Conservation (phyloP, 208 protist genomes). For the Acanthamoeba rhysodes region DNA sequence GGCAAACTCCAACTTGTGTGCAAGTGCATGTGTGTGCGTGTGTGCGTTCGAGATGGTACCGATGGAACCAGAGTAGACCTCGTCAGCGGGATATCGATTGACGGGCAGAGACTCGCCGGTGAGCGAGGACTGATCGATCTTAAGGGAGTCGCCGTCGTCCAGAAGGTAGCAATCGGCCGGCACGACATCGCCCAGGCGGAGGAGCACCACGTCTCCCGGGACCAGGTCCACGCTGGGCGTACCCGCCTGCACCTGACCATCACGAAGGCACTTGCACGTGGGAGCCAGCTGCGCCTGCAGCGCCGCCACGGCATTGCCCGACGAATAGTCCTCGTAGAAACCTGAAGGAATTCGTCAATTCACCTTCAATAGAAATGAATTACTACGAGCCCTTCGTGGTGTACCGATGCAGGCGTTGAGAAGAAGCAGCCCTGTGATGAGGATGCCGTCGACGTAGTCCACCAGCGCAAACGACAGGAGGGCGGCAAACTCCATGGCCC, state of each 20-base stretch:
- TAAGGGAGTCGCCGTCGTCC: conserved; percentile 85
- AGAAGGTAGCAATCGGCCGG: conserved; percentile 94
- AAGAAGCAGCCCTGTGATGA: conserved; percentile 26
- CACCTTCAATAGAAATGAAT: no score
- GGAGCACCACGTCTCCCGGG: conserved; percentile 95
- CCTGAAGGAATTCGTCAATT: conserved; percentile 5
- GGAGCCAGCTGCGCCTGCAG: conserved; percentile 94
- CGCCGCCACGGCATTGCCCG: conserved; percentile 95
- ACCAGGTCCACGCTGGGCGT: conserved; percentile 1
- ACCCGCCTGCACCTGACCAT: conserved; percentile 91
- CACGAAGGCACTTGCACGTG: conserved; percentile 91
- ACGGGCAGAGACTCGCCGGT: conserved; percentile 98
- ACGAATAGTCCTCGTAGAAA: conserved; percentile 96
- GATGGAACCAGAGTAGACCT: conserved; percentile 95
- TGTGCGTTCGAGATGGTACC: conserved; percentile 82
- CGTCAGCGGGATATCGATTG: conserved; percentile 92
- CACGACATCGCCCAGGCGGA: conserved; percentile 94
- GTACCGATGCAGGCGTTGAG: conserved; percentile 88
- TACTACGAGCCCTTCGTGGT: no score
- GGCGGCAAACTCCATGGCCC: conserved; percentile 67
- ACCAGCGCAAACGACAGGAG: conserved; percentile 53
- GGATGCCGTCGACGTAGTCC: conserved; percentile 63
- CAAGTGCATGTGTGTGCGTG: not conserved
- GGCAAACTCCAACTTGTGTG: not conserved
- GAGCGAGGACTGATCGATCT: conserved; percentile 95